Percentiles rank a stretch among this genome's conserved stretches.
Evolutionary conservation across 768 basidiomycete species (phyloP).

Genomic region (Mycena vulgaris): DNA sequence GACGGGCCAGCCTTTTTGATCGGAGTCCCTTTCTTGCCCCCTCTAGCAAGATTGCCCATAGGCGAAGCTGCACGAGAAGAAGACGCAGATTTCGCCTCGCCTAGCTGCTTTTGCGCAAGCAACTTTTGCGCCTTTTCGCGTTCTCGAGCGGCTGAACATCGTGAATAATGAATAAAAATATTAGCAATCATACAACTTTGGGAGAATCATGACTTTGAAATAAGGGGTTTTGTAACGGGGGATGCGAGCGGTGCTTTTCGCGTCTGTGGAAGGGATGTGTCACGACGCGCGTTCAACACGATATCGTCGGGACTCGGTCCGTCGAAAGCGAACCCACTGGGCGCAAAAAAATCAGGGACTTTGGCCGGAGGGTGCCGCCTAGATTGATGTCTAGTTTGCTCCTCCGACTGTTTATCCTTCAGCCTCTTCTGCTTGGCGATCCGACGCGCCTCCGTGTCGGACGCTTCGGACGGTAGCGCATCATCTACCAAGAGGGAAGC

Average conservation of each 20-base stretch:
- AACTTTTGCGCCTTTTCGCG: conserved; percentile 81
- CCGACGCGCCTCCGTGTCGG: conserved; percentile 29
- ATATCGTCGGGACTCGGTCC: conserved; percentile 94
- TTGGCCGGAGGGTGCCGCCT: conserved; percentile 41
- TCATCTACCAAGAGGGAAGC: conserved; percentile 80
- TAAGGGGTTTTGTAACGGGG: conserved; percentile 37
- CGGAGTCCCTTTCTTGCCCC: conserved; percentile 63
- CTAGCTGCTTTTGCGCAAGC: conserved; percentile 62
- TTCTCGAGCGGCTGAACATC: conserved; percentile 81
- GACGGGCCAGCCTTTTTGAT: conserved; percentile 26
- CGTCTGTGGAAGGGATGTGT: conserved; percentile 71
- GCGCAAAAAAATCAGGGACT: conserved; percentile 54
- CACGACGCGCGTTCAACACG: conserved; percentile 84
- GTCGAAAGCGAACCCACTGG: conserved; percentile 77
- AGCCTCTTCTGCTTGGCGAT: conserved; percentile 8
- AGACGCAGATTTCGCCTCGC: conserved; percentile 54
- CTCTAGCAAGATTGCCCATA: conserved; percentile 58
- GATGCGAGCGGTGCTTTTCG: conserved; percentile 38
- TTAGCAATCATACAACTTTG: conserved; percentile 47
- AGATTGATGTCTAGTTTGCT: conserved; percentile 43
- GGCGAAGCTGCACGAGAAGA: conserved; percentile 65
- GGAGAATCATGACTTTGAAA: conserved; percentile 41
- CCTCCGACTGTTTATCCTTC: conserved; percentile 33
- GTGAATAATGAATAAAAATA: conserved; percentile 56
- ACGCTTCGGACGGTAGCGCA: conserved; percentile 47